Evolutionary conservation across 2,329 filamentous ascomycete species (phyloP).

Genomic region (Setomelanomma holmii): DNA sequence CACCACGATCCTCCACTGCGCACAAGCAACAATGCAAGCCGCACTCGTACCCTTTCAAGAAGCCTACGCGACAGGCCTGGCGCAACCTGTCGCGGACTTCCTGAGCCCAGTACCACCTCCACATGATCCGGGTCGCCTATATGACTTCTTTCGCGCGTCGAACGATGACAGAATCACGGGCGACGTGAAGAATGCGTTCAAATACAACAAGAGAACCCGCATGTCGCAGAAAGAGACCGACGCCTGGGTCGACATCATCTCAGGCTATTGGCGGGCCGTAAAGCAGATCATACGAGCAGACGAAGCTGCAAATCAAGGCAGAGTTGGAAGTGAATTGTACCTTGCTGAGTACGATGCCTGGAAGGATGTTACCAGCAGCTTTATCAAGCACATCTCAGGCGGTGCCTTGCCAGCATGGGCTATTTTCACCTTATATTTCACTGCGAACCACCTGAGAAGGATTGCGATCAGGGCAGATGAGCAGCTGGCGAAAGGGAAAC

Average conservation of each 20-base stretch:
- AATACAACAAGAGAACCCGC: constrained; percentile 66
- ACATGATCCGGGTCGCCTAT: constrained; percentile 69
- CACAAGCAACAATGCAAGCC: constrained; percentile 66
- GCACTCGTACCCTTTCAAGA: constrained; percentile 76
- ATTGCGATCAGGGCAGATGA: constrained; percentile 93
- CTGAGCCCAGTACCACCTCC: constrained; percentile 73
- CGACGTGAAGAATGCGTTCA: constrained; percentile 74
- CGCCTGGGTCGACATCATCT: constrained; percentile 88
- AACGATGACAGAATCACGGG: constrained; percentile 70
- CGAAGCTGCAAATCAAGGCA: constrained; percentile 57
- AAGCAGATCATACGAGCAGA: constrained; percentile 74
- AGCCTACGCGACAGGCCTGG: constrained; percentile 70
- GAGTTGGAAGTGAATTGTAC: constrained; percentile 67
- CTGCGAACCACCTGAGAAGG: constrained; percentile 82
- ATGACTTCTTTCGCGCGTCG: constrained; percentile 73
- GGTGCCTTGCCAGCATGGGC: constrained; percentile 86
- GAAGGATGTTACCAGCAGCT: constrained; percentile 79
- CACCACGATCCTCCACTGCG: constrained; percentile 4
- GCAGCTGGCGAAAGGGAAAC: constrained; percentile 62
- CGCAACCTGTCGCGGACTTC: constrained; percentile 75
- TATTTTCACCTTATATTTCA: constrained; percentile 85
- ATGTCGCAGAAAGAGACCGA: constrained; percentile 72
- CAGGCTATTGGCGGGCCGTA: constrained; percentile 82
- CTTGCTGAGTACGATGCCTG: constrained; percentile 84
- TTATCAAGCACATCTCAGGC: constrained; percentile 83